A percentile compares a stretch with the other conserved stretches of the same genome.
Evolutionary conservation across 164 flowering plant species (phyloP).

Genomic region (Berberis vulgaris): DNA sequence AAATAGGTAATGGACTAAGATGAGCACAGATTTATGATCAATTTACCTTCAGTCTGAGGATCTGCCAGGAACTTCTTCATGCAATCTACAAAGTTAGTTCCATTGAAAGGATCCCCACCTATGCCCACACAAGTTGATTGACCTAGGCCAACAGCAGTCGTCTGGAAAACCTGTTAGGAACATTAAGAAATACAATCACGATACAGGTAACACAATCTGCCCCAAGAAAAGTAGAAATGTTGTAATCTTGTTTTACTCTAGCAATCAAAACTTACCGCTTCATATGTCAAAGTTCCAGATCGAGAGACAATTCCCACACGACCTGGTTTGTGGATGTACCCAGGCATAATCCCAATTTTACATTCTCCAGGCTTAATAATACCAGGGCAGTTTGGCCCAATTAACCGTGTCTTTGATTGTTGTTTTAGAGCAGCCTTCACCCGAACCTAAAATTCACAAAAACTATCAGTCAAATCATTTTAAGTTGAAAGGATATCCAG

Average conservation of each 20-base stretch:
- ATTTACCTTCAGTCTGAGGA: conserved; percentile 96
- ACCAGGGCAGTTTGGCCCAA: conserved; percentile 99
- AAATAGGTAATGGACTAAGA: background rate
- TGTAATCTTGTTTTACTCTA: too few species aligned
- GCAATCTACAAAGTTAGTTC: conserved; percentile 97
- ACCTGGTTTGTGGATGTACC: conserved; percentile 98
- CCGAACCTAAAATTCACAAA: conserved; percentile 47
- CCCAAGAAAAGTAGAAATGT: background rate
- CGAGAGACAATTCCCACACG: conserved; percentile 95
- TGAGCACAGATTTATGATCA: background rate
- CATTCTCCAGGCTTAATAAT: conserved; percentile 99
- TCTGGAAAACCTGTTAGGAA: conserved; percentile 79
- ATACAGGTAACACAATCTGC: background rate
- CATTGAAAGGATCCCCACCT: conserved; percentile 98
- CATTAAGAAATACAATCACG: background rate
- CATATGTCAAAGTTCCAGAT: conserved; percentile 98
- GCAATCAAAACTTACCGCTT: conserved; percentile 64
- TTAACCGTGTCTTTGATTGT: conserved; percentile 83
- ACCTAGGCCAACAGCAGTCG: conserved; percentile 96
- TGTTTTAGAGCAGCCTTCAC: conserved; percentile 89
- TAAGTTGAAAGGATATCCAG: background rate
- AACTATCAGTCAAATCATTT: background rate
- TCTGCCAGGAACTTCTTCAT: conserved; percentile 71
- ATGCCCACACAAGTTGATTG: conserved; percentile 98
- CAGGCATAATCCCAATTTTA: conserved; percentile 98